These are phyloP conservation scores for Vachellia collinsii DNA, from an alignment of 306 rosid species.

Conservation along the genomic window DNA sequence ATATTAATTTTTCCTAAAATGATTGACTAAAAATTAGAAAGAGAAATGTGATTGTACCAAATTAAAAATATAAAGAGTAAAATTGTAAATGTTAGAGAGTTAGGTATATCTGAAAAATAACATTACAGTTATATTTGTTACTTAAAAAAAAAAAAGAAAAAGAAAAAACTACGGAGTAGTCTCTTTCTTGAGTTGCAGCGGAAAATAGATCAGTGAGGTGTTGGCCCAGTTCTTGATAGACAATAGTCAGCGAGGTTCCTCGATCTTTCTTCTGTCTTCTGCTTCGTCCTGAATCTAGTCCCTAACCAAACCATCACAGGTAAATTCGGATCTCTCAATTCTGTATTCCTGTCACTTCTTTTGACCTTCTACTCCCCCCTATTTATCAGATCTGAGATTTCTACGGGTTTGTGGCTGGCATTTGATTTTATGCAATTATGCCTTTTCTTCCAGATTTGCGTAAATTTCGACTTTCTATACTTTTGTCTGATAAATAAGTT, in stretches of 20 bases:
- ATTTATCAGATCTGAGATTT: conserved; percentile 13
- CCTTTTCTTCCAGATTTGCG: neutral
- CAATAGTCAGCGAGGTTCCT: neutral
- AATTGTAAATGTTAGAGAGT: too few relatives aligned
- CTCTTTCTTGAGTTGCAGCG: neutral
- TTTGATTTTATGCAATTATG: neutral
- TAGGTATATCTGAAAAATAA: too few relatives aligned
- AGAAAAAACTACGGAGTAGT: neutral
- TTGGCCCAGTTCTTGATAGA: neutral
- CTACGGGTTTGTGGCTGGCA: neutral
- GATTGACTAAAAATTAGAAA: too few relatives aligned
- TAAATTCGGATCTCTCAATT: conserved; percentile 23
- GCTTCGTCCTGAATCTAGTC: conserved; percentile 20
- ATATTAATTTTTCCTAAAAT: too few relatives aligned
- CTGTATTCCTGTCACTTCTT: neutral
- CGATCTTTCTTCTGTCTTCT: conserved; percentile 10
- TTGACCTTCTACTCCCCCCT: neutral
- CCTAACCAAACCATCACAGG: neutral
- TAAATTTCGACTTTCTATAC: conserved; percentile 12
- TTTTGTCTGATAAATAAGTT: neutral
- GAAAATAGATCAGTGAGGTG: neutral
- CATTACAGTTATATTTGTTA: too few relatives aligned
- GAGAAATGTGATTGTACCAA: too few relatives aligned
- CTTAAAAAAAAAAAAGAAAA: too few relatives aligned
- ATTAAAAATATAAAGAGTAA: too few relatives aligned